Base-by-base conservation (phyloP, 495 filamentous ascomycete species). In the Lophium mytilinum region DNA sequence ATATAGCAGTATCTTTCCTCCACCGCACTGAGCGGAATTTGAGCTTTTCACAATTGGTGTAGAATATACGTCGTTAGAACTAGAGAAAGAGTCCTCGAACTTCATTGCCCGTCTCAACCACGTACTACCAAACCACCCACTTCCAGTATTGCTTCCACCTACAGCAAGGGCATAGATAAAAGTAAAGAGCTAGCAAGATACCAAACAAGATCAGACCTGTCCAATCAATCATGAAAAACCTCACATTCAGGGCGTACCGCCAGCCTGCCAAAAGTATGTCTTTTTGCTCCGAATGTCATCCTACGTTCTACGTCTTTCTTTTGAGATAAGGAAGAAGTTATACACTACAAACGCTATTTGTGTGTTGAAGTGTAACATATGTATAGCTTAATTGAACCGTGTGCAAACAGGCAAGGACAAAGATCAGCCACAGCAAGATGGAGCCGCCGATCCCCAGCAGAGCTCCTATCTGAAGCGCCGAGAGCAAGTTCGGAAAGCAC, bases 401-500 rank as follows among this genome's bases (percentile, higher is more conserved):
- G 9, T 45, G 4, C 18, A 34, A 30, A 40, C 53, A 55, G 15
- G 35, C 18, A 19, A 52, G 46, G 34, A 15, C 24, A 56, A 47
- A 51, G 47, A 33, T 46, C 11, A 61, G 24, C 24, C 24, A 30
- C 24, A 30, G 24, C 24, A 55, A 18, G 55, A 63, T 19, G 17
- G 50, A 18, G 37, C 52, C 40, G 60, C 56, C 24, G 47, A 56
- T 34, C 55, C 55, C 37, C 43, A 61, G 37, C 60, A 37, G 33
- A 50, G 40, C 11, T 18, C 43, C n/a, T 64, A 64, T 50, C 53
- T 57, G 14, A 60, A 61, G 24, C 61, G 61, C 1, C 36, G 61
- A 11, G 61, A 64, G 19, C 61, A 64, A 52, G 57, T 64, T 7
- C 52, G 61, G 33, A 48, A 49, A 40, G 61, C 61, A 10, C 61